These are phyloP conservation scores for Leccinum variicolor DNA, from an alignment of 768 basidiomycete genomes.

Conservation along the genomic window DNA sequence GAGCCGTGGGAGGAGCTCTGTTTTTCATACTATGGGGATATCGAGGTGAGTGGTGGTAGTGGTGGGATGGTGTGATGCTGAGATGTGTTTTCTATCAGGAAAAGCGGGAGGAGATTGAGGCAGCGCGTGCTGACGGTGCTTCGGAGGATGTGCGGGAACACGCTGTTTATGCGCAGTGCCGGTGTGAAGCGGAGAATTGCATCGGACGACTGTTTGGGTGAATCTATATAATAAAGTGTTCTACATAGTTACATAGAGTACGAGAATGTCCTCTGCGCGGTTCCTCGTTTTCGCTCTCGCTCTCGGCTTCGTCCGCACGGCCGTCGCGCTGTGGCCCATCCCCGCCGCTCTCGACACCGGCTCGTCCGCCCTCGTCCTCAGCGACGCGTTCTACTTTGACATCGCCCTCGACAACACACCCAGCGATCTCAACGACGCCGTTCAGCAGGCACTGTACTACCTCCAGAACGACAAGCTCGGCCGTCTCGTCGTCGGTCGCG, in stretches of 20 bases:
- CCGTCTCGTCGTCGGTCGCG: conserved; percentile 40
- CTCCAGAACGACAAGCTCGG: conserved; percentile 36
- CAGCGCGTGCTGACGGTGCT: not conserved
- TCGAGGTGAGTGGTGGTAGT: conserved; percentile 30
- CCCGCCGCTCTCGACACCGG: not conserved
- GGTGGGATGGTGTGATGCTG: not conserved
- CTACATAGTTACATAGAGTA: too few relatives aligned
- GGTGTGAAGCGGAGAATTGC: conserved; percentile 52
- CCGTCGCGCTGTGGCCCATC: not conserved
- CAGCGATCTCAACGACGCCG: conserved; percentile 32
- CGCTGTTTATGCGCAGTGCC: conserved; percentile 47
- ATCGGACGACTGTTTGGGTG: conserved; percentile 36
- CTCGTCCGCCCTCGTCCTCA: conserved; percentile 21
- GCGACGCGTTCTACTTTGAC: conserved; percentile 27
- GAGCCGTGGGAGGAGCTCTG: conserved; percentile 67
- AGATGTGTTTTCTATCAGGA: conserved; percentile 8
- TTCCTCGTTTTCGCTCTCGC: not conserved
- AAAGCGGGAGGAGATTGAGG: conserved; percentile 20
- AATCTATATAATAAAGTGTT: not conserved
- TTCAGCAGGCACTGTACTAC: conserved; percentile 28
- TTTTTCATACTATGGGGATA: conserved; percentile 71
- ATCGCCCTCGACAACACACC: conserved; percentile 28
- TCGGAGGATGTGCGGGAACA: conserved; percentile 24
- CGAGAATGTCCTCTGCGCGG: not conserved
- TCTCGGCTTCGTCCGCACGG: not conserved